Base-by-base conservation (phyloP, 495 filamentous ascomycete species). In the Hypoxylon rickii region DNA sequence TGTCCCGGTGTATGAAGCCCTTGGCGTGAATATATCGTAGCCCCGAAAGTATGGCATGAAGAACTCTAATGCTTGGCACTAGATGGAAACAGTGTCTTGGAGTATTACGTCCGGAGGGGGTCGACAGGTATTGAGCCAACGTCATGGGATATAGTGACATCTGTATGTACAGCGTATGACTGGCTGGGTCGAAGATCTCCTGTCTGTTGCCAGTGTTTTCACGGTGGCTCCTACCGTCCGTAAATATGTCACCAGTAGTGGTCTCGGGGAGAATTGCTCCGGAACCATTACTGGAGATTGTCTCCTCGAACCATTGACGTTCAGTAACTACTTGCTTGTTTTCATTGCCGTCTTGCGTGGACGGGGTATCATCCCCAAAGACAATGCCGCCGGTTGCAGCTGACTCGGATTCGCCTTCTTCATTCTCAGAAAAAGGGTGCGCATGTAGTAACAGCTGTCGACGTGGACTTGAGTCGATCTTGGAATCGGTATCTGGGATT, bases 1-100 rank as follows among this genome's bases (percentile, higher is more conserved):
- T 97, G 72, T 98, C 94, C 44, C 95, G 89, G 69, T 98, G 94
- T 73, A 93, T 95, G 64, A 96, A 79, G 51, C 91, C 91, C 69
- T 92, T 90, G 55, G 80, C 74, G 70, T 98, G 94, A 75, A 96
- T 88, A 72, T 89, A 89, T 22, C 34, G 55, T 11, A 68, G 29
- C 11, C 66, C 66, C 1, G 60, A 42, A 46, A 58, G 55, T 46
- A 67, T 64, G 34, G 50, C 78, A 41, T 42, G 58, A 10, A 63
- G 36, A 19, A 68, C 57, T 4, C 50, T 52, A 16, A 68, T 44
- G 2, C 79, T 82, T 1, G 80, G 76, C n/a, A 76, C 34, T 7
- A 83, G 62, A 55, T 83, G 80, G 49, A 79, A 83, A 41, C 80
- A 83, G 61, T 83, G 80, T 12, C 71, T 73, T 4, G 70, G 63